These are phyloP conservation scores for Shiraia bambusicola DNA, from an alignment of 2,329 filamentous ascomycete species.

Conservation along the genomic window DNA sequence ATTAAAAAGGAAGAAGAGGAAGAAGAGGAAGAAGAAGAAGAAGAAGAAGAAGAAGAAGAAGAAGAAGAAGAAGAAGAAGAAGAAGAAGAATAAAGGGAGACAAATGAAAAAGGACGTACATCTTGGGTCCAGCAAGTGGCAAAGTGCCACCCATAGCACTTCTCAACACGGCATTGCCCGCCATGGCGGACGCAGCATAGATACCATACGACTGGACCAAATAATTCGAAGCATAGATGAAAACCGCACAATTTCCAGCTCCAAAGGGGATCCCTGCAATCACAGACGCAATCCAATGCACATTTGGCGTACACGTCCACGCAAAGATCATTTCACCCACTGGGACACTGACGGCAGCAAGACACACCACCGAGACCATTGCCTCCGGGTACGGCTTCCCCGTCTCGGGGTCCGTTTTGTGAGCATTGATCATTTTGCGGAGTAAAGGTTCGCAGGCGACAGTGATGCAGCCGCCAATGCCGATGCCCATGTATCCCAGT, in stretches of 20 bases:
- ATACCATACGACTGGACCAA: slow-evolving; percentile 56
- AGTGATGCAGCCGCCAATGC: slow-evolving; percentile 55
- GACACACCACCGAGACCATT: slow-evolving; percentile 75
- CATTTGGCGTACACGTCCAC: slow-evolving; percentile 5
- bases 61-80: not conserved
- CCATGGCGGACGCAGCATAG: slow-evolving; percentile 71
- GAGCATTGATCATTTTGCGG: slow-evolving; percentile 73
- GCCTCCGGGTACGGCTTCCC: slow-evolving; percentile 75
- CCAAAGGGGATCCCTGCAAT: slow-evolving; percentile 52
- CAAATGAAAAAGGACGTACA: no score
- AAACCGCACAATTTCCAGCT: slow-evolving; percentile 60
- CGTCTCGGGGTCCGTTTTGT: slow-evolving; percentile 72
- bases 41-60: no score
- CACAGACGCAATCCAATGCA: slow-evolving; percentile 32
- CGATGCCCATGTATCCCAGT: slow-evolving; percentile 74
- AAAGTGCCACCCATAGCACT: slow-evolving; percentile 72
- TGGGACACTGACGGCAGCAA: slow-evolving; percentile 73
- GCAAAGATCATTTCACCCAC: slow-evolving; percentile 82
- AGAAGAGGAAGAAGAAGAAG: no score
- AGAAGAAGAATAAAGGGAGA: no score
- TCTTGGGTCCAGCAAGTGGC: slow-evolving; percentile 71
- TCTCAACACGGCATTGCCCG: slow-evolving; percentile 72
- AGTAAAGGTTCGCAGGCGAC: slow-evolving; percentile 66
- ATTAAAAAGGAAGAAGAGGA: no score
- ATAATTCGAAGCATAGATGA: slow-evolving; percentile 48